phyloP scores from a whole-genome alignment of 2,329 filamentous ascomycete genomes.

The Trichoderma koningiopsis region DNA sequence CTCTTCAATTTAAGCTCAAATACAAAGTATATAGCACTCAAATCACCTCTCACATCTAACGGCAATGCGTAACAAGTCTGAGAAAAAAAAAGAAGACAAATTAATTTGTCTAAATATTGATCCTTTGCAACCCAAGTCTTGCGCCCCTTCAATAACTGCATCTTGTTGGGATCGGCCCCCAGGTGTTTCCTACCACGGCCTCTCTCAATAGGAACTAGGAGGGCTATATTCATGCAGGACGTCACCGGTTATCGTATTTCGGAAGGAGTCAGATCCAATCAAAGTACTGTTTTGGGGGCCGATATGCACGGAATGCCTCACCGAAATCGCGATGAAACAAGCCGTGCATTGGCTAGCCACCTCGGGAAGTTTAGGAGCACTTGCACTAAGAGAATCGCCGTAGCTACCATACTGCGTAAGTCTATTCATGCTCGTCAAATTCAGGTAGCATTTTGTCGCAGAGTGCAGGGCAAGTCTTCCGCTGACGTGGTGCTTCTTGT shows the following conservation, averaged over 20 bases:
- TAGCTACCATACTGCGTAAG: not conserved
- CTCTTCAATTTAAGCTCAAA: not conserved
- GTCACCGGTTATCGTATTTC: not conserved
- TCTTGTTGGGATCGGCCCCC: slow-evolving; percentile 1
- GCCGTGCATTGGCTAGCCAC: not conserved
- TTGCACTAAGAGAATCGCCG: not conserved
- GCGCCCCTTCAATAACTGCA: not conserved
- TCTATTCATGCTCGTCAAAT: not conserved
- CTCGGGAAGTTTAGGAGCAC: not conserved
- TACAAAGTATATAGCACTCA: not conserved
- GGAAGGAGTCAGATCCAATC: not conserved
- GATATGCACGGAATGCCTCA: slow-evolving; percentile 2
- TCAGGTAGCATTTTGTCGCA: not conserved
- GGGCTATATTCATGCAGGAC: not conserved
- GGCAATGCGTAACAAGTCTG: not conserved
- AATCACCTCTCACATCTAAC: not conserved
- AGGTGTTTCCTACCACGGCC: not conserved
- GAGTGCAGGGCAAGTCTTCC: not conserved
- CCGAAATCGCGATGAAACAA: not conserved
- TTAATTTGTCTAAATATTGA: not conserved
- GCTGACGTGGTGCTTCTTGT: not conserved
- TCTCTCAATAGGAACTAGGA: not conserved
- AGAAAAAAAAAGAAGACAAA: not conserved
- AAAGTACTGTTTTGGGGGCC: not conserved
- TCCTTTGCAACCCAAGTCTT: not conserved